Evolutionary conservation across 441 rosid species (phyloP), one percentile per base, ranked within the genome.

Genomic region (Populus trichocarpa): DNA sequence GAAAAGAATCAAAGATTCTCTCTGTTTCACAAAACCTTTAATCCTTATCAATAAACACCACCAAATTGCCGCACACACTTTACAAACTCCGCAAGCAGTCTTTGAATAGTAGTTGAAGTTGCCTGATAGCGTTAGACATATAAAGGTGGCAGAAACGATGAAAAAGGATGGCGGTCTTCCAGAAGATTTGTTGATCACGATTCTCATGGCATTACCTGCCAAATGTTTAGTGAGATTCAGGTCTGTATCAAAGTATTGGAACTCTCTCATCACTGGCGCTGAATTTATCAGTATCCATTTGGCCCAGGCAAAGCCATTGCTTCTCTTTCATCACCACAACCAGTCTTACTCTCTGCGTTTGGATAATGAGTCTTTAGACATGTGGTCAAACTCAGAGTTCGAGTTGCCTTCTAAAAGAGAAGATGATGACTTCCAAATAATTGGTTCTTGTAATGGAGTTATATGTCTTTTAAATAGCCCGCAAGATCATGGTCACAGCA

Each of bases 201-300:
- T 71, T 9, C 74, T 71, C 35, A 40, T n/a, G 5, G 42, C 63
- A 46, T 22, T 77, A 16, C 81, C 77, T 1, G 53, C 71, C n/a
- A 68, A 81, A 26, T 74, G 72, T 8, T 35, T 78, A 72, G 13
- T 75, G 13, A 50, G 33, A 33, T 78, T 42, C 77, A 30, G 59
- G 18, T 65, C 57, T 14, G 81, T 75, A 18, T 81, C 69, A 70
- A 75, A 71, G 20, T 67, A 66, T 28, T 81, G 79, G 79, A 65
- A 71, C 50, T 66, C n/a, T 35, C 53, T 81, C 40, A 78, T 81
- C 57, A 36, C 38, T 13, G 57, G 71, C 35, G 66, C 73, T 7
- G 20, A 33, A 22, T 77, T 82, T 78, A 68, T 72, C 67, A 33
- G 70, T 13, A 18, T 70, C 72, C 84, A 81, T 67, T 36, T 71